Base-by-base conservation (phyloP, 2,329 filamentous ascomycete species). In the Zasmidium citrigriseum region DNA sequence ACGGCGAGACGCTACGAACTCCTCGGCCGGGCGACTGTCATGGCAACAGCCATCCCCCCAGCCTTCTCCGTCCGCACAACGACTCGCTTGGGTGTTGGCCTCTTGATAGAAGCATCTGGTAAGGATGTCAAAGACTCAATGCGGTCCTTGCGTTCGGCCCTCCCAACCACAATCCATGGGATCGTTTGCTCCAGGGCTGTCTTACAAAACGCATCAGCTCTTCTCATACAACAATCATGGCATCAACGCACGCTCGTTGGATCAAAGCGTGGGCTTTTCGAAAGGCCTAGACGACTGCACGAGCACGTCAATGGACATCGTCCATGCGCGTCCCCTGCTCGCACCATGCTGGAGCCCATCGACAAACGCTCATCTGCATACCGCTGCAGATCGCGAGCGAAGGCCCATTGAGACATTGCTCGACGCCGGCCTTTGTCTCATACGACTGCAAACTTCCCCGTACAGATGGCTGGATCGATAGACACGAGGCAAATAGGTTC, bases 401-500 rank as follows among this genome's bases (percentile, higher is more conserved):
- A 41, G 7, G 34, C 34, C 34, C 34, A 41, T 41, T 41, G 7
- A 41, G 34, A 41, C 34, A 41, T 41, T 41, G 12, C 12, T 41
- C 7, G 16, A 41, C 34, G 34, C 34, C 14, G 14, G n/a, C 14
- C 50, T 52, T 52, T 52, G 50, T 38, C 23, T 22, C 24, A 18
- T 27, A 34, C 48, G n/a, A 46, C 46, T n/a, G n/a, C n/a, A n/a
- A 45, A 55, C 44, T 21, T 21, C 47, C 47, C 23, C 27, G 44
- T 60, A 25, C 27, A 48, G 49, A 53, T 49, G 38, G 49, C 44
- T 41, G 44, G 49, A 45, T 20, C n/a, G 21, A 34, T 38, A 24
- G 23, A 23, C 20, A 29, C 44, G 21, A 49, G 21, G 57, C 57
- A 55, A 48, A 60, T 51, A 49, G 52, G 46, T 52, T 23, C 53